Evolutionary conservation across 805 yeast species (phyloP).

Genomic region (Yamadazyma akitaensis): DNA sequence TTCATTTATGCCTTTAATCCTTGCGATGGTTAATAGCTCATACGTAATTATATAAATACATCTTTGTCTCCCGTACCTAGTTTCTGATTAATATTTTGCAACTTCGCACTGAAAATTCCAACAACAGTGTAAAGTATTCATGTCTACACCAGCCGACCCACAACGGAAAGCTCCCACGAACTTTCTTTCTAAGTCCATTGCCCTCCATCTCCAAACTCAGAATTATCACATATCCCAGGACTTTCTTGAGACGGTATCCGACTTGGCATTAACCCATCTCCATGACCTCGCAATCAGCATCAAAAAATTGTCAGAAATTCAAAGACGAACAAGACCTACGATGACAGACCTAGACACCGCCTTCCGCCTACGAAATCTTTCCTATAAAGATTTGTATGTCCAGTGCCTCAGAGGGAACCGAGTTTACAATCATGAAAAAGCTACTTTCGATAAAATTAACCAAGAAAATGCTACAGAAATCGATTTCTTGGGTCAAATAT

Average conservation of each 20-base stretch:
- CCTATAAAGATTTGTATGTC: slow-evolving; percentile 35
- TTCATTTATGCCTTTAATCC: background rate
- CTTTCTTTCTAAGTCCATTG: slow-evolving; percentile 20
- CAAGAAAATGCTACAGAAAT: slow-evolving; percentile 9
- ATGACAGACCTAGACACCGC: slow-evolving; percentile 49
- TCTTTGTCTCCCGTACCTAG: too few relatives aligned
- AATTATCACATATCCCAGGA: slow-evolving; percentile 22
- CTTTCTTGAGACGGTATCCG: slow-evolving; percentile 27
- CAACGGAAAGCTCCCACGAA: background rate
- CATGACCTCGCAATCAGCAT: slow-evolving; percentile 38
- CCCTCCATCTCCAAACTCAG: slow-evolving; percentile 20
- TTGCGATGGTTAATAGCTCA: too few relatives aligned
- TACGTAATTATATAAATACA: too few relatives aligned
- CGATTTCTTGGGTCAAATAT: slow-evolving; percentile 22
- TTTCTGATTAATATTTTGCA: too few relatives aligned
- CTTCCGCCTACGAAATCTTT: slow-evolving; percentile 40
- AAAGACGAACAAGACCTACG: slow-evolving; percentile 56
- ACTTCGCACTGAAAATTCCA: too few relatives aligned
- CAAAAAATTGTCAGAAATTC: slow-evolving; percentile 52
- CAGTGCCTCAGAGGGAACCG: slow-evolving; percentile 27
- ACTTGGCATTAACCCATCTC: slow-evolving; percentile 29
- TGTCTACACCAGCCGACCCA: too few relatives aligned
- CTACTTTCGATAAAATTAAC: slow-evolving; percentile 10
- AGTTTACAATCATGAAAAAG: slow-evolving; percentile 12
- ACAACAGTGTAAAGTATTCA: too few relatives aligned